Evolutionary conservation across 257 asterid species (phyloP).

Genomic region (Orobanche coerulescens): DNA sequence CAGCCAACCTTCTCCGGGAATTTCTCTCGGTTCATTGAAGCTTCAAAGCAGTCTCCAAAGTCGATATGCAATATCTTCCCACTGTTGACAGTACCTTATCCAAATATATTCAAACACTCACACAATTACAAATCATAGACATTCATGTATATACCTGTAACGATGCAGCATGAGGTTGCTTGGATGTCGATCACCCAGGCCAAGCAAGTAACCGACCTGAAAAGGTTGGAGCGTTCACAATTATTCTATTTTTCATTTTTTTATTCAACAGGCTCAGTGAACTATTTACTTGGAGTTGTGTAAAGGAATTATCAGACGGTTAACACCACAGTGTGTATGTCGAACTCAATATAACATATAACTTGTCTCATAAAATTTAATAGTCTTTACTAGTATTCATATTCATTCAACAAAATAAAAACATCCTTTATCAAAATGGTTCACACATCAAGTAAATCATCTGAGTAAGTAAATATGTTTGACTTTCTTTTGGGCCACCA

Average conservation of each 20-base stretch:
- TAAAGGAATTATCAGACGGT: neutral
- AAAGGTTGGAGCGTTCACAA: constrained; percentile 14
- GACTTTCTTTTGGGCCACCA: no score
- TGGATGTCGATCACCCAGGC: constrained; percentile 98
- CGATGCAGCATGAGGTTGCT: constrained; percentile 99
- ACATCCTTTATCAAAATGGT: no score
- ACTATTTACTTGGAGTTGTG: neutral
- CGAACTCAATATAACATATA: neutral
- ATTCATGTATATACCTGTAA: constrained; percentile 47
- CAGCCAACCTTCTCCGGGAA: constrained; percentile 89
- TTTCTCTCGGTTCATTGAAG: constrained; percentile 98
- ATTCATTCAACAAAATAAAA: no score
- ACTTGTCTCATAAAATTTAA: neutral
- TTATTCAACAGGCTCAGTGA: neutral
- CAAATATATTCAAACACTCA: constrained; percentile 12
- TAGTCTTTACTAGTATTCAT: neutral
- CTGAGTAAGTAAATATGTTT: no score
- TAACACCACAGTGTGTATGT: neutral
- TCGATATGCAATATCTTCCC: constrained; percentile 98
- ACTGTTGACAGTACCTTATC: constrained; percentile 38
- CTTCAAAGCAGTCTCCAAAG: constrained; percentile 99
- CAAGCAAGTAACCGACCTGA: constrained; percentile 97
- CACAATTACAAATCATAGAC: constrained; percentile 5
- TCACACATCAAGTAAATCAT: no score
- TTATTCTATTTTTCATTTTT: neutral